Evolutionary conservation across 805 yeast genomes (phyloP), one percentile per base, ranked within the genome.

Genomic region (Saccharomycopsis vini): DNA sequence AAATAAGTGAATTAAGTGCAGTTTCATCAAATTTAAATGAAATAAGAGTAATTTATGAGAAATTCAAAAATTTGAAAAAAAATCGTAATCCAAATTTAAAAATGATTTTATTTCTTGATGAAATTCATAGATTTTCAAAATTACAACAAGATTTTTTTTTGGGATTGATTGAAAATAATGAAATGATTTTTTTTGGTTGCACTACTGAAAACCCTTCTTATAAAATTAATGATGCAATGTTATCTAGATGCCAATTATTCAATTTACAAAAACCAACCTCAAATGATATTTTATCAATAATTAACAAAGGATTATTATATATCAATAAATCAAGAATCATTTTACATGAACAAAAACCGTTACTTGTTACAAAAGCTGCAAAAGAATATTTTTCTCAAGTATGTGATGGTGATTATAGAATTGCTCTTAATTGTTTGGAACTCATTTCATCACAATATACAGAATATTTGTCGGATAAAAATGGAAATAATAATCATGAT

Each of bases 141-240:
- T 68, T 77, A 0, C 98, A 92, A 56, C 98, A 92, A 59, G 98
- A 92, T 61, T 72, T 80, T 38, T 74, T 94, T 40, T 63, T 92
- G 31, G 90, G 94, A 0, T 79, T 76, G 51, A 81, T 90, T 2
- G 99, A 92, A 59, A 67, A 74, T 29, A 97, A 97, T 2, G 78
- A 77, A 42, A 76, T 89, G 42, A 77, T 79, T 1, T 69, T 92
- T 37, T 78, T 90, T 42, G 97, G 97, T 4, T 97, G 97, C 16
- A 92, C 98, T 0, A 89, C 97, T 0, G 98, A 92, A 58, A 92
- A 92, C 58, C 96, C 97, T 2, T 77, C 83, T 38, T 81, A 81
- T 54, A 81, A 87, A 54, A 62, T 92, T 33, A 80, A 89, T 49
- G 75, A 82, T 44, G 97, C 97, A 0, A 64, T 92, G 32, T 59